Percentiles rank a stretch among this genome's conserved stretches.
Evolutionary conservation across 306 rosid species (phyloP).

Genomic region (Cucurbita maxima): DNA sequence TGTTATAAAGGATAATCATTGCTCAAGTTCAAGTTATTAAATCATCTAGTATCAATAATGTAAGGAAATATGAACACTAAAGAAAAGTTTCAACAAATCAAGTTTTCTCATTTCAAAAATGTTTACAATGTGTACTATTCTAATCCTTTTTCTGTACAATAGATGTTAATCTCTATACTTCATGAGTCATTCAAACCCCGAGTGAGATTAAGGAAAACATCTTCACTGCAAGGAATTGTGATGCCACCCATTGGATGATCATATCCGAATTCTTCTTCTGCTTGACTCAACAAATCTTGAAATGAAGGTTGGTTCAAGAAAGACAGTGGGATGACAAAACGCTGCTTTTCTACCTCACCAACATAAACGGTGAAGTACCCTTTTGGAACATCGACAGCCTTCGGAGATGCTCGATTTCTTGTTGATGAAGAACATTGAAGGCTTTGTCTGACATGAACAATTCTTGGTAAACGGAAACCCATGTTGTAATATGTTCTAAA

Average conservation of each 20-base stretch:
- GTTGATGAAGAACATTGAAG: neutral
- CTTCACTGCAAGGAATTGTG: slow-evolving; percentile 13
- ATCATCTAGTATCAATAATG: no score
- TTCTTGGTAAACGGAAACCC: neutral
- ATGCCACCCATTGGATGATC: slow-evolving; percentile 19
- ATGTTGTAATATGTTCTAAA: neutral
- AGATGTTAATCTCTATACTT: neutral
- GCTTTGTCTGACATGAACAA: neutral
- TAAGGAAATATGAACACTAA: neutral
- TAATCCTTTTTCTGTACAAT: neutral
- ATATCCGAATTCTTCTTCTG: slow-evolving; percentile 19
- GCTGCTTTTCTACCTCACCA: slow-evolving; percentile 8
- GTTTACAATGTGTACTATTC: neutral
- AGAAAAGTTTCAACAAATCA: neutral
- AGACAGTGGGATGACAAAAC: slow-evolving; percentile 12
- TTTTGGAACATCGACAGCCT: neutral
- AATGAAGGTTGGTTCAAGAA: slow-evolving; percentile 21
- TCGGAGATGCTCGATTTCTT: neutral
- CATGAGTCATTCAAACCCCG: no score
- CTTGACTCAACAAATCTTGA: slow-evolving; percentile 9
- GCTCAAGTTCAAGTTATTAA: no score
- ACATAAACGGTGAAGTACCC: neutral
- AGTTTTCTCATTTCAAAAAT: neutral
- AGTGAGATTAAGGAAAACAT: neutral
- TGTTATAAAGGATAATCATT: no score